Evolutionary conservation across 495 filamentous ascomycete species (phyloP).

Genomic region (Cercophora sp.): DNA sequence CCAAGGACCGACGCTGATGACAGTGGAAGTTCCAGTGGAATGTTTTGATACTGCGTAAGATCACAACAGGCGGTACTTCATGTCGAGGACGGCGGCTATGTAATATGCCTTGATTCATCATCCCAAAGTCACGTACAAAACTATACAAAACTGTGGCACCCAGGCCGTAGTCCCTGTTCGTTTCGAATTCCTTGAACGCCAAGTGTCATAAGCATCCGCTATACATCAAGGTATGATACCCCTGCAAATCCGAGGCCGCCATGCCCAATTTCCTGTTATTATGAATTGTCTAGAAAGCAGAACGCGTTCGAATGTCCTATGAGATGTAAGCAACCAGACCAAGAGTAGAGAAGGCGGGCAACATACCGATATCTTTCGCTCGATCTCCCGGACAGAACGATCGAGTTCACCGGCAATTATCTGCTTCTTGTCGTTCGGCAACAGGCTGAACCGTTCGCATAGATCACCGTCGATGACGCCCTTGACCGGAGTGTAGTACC

Average conservation of each 20-base stretch:
- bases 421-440: constrained; percentile 82
- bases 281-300: constrained; percentile 60
- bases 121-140: too few species aligned
- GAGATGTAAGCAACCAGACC: constrained; percentile 17
- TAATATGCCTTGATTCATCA: background rate
- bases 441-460: constrained; percentile 81
- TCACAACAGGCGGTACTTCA: too few species aligned
- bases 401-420: constrained; percentile 93
- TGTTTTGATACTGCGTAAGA: too few species aligned
- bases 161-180: too few species aligned
- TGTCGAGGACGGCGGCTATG: too few species aligned
- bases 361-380: constrained; percentile 88
- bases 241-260: background rate
- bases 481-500: constrained; percentile 97
- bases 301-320: constrained; percentile 82
- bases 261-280: background rate
- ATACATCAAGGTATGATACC: constrained; percentile 10
- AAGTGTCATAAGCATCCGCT: background rate
- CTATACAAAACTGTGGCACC: too few species aligned
- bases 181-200: too few species aligned
- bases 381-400: constrained; percentile 83
- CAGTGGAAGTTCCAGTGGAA: too few species aligned
- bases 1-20: too few species aligned
- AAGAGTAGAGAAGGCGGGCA: background rate
- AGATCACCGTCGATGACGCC: constrained; percentile 97